Base-by-base conservation (phyloP, 345 rosid species). In the Gossypium rotundifolium region DNA sequence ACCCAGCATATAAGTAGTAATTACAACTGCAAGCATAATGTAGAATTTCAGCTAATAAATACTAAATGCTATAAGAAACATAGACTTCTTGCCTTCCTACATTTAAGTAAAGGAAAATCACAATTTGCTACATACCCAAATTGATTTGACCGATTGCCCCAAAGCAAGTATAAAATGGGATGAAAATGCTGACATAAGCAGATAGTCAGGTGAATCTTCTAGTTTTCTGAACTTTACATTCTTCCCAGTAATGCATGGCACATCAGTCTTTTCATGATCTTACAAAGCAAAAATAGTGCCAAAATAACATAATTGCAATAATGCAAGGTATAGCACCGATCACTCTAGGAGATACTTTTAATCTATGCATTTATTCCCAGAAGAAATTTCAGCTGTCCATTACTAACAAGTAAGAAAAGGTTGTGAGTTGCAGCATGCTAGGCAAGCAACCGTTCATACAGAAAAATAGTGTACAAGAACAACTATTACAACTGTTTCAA, bases 1-100 rank as follows among this genome's bases (percentile, higher is more conserved):
- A 20, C 16, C 65, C 29, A 68, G 45, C 75, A 77, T 75, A 68
- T 16, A 44, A 46, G 45, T 14, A 58, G 42, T 52, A 60, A 53
- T 65, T 16, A 44, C 27, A 72, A 46, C 75, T 73, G 80, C 75
- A 73, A 80, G 27, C 54, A 71, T 59, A 69, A 63, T 2, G 38
- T 14, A 9, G 2, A 55, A 45, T 22, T 11, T 59, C 68, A 73
- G 73, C 23, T 11, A 45, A 23, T 17, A 45, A 25, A 61, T 48
- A 25, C 10, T 61, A 49, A 46, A 44, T 61, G 44, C 57, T 48
- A 60, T 23, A 61, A 59, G 10, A 20, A 73, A 61, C 40, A 73
- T 22, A 6, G 11, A 58, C 16, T 29, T 12, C 54, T 13, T 17
- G 11, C 14, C 33, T 22, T 55, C 29, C 45, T 20, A 4, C 13